Percentiles rank a stretch among this genome's conserved stretches.
Evolutionary conservation across 2,329 filamentous ascomycete genomes (phyloP).

Genomic region (Davidsoniella neocaledoniae): DNA sequence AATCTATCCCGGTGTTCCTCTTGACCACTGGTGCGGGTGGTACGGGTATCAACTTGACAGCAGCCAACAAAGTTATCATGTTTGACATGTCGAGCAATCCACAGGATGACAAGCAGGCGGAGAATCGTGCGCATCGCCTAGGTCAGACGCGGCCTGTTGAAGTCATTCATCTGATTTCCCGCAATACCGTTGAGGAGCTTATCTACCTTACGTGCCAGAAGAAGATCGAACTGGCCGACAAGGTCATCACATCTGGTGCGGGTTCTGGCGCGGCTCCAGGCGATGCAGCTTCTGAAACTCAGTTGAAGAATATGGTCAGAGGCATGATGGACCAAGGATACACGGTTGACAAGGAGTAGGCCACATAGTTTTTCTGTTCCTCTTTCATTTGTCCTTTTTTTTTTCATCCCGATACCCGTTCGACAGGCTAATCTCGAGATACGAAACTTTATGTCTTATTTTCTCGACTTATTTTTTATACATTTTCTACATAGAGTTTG

Average conservation of each 20-base stretch:
- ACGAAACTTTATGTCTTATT: too few species aligned
- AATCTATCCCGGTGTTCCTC: constrained; percentile 73
- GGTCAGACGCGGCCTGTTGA: constrained; percentile 85
- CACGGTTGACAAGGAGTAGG: neutral
- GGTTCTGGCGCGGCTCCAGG: constrained; percentile 38
- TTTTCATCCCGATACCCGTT: too few species aligned
- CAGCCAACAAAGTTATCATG: constrained; percentile 93
- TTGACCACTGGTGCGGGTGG: constrained; percentile 87
- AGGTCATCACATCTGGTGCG: constrained; percentile 40
- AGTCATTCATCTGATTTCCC: constrained; percentile 68
- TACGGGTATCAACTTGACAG: constrained; percentile 91
- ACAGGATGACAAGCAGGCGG: constrained; percentile 94
- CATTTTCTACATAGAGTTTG: too few species aligned
- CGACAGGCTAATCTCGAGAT: too few species aligned
- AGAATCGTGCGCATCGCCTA: constrained; percentile 89
- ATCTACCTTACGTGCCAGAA: constrained; percentile 83
- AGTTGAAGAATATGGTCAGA: constrained; percentile 9
- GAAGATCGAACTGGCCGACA: constrained; percentile 72
- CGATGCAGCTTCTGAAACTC: neutral
- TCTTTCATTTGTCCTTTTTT: too few species aligned
- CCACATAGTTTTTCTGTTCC: too few species aligned
- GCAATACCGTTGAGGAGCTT: constrained; percentile 76
- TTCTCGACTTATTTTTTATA: too few species aligned
- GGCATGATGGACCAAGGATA: constrained; percentile 8
- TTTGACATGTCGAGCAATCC: constrained; percentile 97